Evolutionary conservation across 192 early-diverging fungal species (phyloP).

Genomic region (Entomortierella beljakovae): DNA sequence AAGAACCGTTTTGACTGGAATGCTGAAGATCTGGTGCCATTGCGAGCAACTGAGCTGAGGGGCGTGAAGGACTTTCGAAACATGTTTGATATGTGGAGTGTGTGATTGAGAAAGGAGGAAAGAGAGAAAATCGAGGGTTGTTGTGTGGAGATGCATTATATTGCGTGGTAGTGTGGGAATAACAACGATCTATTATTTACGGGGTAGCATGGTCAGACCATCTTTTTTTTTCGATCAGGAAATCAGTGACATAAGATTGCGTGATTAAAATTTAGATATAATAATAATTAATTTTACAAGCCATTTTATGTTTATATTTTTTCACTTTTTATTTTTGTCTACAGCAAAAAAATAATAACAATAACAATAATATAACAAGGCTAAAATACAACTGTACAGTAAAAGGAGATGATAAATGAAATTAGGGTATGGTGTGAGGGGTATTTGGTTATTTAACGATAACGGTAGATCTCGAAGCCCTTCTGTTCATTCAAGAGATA

Average conservation of each 20-base stretch:
- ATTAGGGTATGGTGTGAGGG: not conserved
- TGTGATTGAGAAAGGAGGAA: not conserved
- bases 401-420: not conserved
- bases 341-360: too few species aligned
- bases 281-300: not conserved
- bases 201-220: not conserved
- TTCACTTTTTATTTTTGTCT: not conserved
- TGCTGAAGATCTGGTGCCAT: slow-evolving; percentile 9
- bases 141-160: not conserved
- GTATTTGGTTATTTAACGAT: slow-evolving; percentile 14
- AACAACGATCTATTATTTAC: not conserved
- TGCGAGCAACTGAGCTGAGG: slow-evolving; percentile 33
- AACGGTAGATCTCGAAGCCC: slow-evolving; percentile 46
- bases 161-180: not conserved
- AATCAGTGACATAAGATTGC: not conserved
- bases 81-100: too few species aligned
- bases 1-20: slow-evolving; percentile 51
- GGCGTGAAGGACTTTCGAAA: slow-evolving; percentile 18
- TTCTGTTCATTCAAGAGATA: slow-evolving; percentile 33
- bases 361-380: not conserved
- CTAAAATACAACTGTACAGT: slow-evolving; percentile 5
- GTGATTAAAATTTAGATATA: not conserved
- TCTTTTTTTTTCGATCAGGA: not conserved
- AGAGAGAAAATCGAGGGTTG: not conserved
- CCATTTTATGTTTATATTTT: not conserved